Percentiles rank a stretch among this genome's conserved stretches.
phyloP scores from a whole-genome alignment of 2,329 filamentous ascomycete genomes.

The Neonectria sp. region DNA sequence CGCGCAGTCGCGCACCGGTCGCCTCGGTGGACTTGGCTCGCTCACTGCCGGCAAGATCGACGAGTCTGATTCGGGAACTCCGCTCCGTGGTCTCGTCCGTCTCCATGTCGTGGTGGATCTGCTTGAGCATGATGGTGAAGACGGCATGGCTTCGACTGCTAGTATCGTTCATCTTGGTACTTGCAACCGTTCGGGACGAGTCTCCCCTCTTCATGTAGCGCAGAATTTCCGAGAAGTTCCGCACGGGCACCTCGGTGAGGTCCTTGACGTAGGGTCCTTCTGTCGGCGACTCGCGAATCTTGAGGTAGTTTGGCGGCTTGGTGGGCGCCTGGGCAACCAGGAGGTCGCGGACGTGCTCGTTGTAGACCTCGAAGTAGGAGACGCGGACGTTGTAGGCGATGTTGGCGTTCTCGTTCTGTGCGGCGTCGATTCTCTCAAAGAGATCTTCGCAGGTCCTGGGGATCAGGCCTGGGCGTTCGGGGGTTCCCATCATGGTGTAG shows the following conservation, averaged over 20 bases:
- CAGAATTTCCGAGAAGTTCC: slow-evolving; percentile 88
- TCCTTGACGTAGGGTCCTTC: slow-evolving; percentile 98
- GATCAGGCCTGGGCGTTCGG: slow-evolving; percentile 90
- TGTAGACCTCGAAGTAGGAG: slow-evolving; percentile 99
- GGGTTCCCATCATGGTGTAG: slow-evolving; percentile 97
- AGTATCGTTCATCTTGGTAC: slow-evolving; percentile 99
- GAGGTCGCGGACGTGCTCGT: slow-evolving; percentile 97
- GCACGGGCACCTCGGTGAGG: slow-evolving; percentile 92
- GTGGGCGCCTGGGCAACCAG: slow-evolving; percentile 80
- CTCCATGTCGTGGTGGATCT: slow-evolving; percentile 96
- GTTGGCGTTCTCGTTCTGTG: slow-evolving; percentile 84
- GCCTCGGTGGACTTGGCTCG: slow-evolving; percentile 96
- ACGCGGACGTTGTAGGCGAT: slow-evolving; percentile 98
- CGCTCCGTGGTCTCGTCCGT: slow-evolving; percentile 99
- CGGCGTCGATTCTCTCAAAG: slow-evolving; percentile 90
- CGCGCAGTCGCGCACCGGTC: slow-evolving; percentile 89
- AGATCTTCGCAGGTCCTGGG: slow-evolving; percentile 96
- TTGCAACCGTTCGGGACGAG: slow-evolving; percentile 87
- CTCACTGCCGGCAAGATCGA: slow-evolving; percentile 95
- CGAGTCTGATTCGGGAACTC: slow-evolving; percentile 91
- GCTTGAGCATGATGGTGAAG: slow-evolving; percentile 97
- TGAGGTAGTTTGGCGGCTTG: slow-evolving; percentile 90
- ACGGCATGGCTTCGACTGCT: slow-evolving; percentile 97
- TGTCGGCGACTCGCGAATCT: slow-evolving; percentile 94
- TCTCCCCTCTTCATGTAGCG: slow-evolving; percentile 94